Conservation (phyloP, 768 basidiomycete genomes). For the Serendipita sp. region DNA sequence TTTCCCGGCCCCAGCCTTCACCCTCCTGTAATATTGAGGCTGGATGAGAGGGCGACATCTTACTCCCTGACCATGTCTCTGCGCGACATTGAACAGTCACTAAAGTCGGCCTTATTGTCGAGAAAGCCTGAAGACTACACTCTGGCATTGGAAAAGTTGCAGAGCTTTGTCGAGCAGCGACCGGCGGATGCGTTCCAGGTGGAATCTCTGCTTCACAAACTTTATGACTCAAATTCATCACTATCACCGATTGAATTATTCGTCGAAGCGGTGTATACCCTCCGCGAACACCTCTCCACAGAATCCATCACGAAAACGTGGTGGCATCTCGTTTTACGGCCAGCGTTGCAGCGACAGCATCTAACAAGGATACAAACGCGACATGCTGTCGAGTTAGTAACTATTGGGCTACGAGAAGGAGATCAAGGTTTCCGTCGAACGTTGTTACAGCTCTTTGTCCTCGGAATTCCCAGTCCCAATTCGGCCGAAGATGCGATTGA, state of each 20-base stretch:
- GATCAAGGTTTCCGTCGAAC: constrained; percentile 48
- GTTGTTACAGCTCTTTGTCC: constrained; percentile 56
- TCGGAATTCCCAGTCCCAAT: constrained; percentile 60
- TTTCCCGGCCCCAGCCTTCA: neutral
- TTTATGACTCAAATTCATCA: constrained; percentile 23
- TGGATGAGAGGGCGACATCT: neutral
- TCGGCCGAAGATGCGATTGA: constrained; percentile 60
- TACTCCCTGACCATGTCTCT: neutral
- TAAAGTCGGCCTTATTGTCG: neutral
- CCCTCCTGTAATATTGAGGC: neutral
- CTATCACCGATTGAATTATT: constrained; percentile 48
- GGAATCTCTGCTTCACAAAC: neutral
- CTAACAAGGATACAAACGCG: constrained; percentile 39
- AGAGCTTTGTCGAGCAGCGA: neutral
- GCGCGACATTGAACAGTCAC: neutral
- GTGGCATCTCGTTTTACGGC: constrained; percentile 68
- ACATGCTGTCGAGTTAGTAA: constrained; percentile 56
- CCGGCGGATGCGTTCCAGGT: neutral
- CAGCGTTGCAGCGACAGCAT: constrained; percentile 58
- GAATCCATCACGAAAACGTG: constrained; percentile 56
- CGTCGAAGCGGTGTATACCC: constrained; percentile 44
- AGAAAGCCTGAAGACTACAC: neutral
- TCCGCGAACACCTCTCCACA: constrained; percentile 43
- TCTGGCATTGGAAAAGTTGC: neutral
- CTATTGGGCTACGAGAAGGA: constrained; percentile 37